Base-by-base conservation (phyloP, 2,329 filamentous ascomycete species). In the Colletotrichum acutatum region DNA sequence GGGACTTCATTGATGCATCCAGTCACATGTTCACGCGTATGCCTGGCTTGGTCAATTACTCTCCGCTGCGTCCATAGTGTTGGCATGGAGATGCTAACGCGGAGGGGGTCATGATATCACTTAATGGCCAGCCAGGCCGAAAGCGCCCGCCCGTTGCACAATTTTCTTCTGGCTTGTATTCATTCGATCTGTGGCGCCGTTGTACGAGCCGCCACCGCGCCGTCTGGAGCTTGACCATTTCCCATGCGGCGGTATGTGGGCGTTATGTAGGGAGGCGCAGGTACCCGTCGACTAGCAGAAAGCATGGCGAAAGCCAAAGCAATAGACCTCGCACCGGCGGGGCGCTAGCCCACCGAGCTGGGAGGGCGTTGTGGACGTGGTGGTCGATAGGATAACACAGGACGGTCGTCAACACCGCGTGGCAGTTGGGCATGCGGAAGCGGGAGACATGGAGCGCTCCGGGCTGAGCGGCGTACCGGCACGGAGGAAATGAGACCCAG, bases 141-240 rank as follows among this genome's bases (percentile, higher is more conserved):
- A 52, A 67, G 56, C 46, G 60, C 37, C 54, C 22, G 60, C 56
- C 62, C 19, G 60, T 26, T 30, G 56, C 30, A 28, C 52, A 19
- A 63, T 52, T 28, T 30, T 19, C 6, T 12, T 54, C 54, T 58
- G 28, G 37, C 34, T 63, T 49, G 37, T 30, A 14, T 46, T 32
- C 66, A 14, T 46, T 32, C 66, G 66, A 72, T 65, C 60, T 53
- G 66, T 70, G 70, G 66, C 59, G 66, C 49, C 37, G 69, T 72
- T 54, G 42, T 37, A 69, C 32, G 59, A 58, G 37, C 42, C 59
- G 24, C 52, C 16, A 52, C 30, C 14, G 16, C 49, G 34, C 54
- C 59, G 46, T 54, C 26, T 42, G 24, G 30, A 37, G 52, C 53
- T 30, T 60, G 28, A 32, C 53, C 26, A 59, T 46, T 49, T 59